Percentiles rank a stretch among this genome's conserved stretches.
Conservation (phyloP, 805 yeast species). For the Candida multigemmis region DNA sequence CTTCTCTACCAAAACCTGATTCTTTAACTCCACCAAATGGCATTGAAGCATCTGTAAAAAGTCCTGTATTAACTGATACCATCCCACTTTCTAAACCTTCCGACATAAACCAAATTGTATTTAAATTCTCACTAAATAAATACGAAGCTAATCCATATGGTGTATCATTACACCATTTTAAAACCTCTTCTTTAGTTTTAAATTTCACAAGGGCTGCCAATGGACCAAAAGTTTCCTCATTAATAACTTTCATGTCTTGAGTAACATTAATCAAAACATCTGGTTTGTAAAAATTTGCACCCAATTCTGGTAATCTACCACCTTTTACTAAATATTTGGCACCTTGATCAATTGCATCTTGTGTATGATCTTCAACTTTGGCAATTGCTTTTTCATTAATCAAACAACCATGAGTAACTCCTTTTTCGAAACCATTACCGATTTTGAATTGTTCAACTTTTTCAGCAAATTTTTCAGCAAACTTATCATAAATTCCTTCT, state of each 20-base stretch:
- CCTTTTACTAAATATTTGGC: conserved; percentile 44
- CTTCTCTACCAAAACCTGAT: conserved; percentile 78
- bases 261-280: conserved; percentile 45
- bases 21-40: conserved; percentile 76
- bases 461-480: conserved; percentile 38
- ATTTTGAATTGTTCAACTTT: conserved; percentile 39
- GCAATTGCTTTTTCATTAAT: conserved; percentile 41
- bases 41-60: conserved; percentile 48
- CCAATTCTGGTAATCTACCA: conserved; percentile 40
- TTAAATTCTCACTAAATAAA: conserved; percentile 44
- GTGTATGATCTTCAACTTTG: conserved; percentile 45
- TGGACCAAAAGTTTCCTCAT: conserved; percentile 62
- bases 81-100: conserved; percentile 56
- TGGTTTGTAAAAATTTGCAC: conserved; percentile 47
- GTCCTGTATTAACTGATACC: conserved; percentile 55
- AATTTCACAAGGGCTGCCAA: conserved; percentile 49
- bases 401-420: conserved; percentile 48
- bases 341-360: conserved; percentile 47
- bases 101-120: conserved; percentile 42
- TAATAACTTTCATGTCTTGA: conserved; percentile 37
- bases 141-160: conserved; percentile 53
- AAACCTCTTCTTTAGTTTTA: conserved; percentile 44
- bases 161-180: conserved; percentile 44
- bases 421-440: conserved; percentile 47
- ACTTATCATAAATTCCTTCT: conserved; percentile 52